These are phyloP conservation scores for Phaeosphaeria sp. DNA, from an alignment of 2,329 filamentous ascomycete species.

Conservation along the genomic window DNA sequence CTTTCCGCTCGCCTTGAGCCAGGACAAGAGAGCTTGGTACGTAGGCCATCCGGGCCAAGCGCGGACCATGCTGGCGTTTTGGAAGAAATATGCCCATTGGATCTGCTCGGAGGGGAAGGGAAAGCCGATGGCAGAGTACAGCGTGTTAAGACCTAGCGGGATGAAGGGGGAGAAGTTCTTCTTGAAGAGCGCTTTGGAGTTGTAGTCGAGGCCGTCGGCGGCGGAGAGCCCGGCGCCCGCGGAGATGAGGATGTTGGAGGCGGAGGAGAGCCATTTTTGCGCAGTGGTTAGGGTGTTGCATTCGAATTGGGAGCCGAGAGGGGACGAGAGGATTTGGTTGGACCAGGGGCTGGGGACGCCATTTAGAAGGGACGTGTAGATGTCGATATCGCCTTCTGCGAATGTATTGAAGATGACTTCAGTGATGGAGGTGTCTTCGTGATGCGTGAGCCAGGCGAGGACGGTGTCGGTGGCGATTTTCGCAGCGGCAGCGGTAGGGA, in stretches of 20 bases:
- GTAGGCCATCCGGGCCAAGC: slow-evolving; percentile 32
- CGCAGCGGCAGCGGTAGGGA: slow-evolving; percentile 36
- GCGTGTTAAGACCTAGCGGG: slow-evolving; percentile 31
- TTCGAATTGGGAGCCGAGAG: slow-evolving; percentile 3
- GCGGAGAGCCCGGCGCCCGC: slow-evolving; percentile 47
- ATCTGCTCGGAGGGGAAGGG: slow-evolving; percentile 35
- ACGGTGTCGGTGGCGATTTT: slow-evolving; percentile 37
- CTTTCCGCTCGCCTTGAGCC: slow-evolving; percentile 19
- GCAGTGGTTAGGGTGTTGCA: slow-evolving; percentile 7
- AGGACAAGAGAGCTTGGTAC: slow-evolving; percentile 22
- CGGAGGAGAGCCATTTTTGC: slow-evolving; percentile 31
- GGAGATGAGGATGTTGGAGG: slow-evolving; percentile 36
- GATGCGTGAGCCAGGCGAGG: slow-evolving; percentile 32
- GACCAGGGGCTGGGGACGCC: background rate
- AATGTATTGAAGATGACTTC: slow-evolving; percentile 46
- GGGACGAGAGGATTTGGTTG: background rate
- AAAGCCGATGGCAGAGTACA: slow-evolving; percentile 48
- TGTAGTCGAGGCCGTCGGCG: slow-evolving; percentile 45
- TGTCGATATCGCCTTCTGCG: slow-evolving; percentile 30
- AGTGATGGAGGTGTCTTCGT: slow-evolving; percentile 33
- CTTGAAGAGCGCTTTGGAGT: slow-evolving; percentile 37
- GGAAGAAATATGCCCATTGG: slow-evolving; percentile 46
- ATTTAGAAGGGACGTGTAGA: slow-evolving; percentile 23
- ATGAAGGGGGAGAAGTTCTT: slow-evolving; percentile 40
- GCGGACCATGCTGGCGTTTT: slow-evolving; percentile 35